phyloP scores from a whole-genome alignment of 2,329 filamentous ascomycete genomes.

The Fusarium secorum region DNA sequence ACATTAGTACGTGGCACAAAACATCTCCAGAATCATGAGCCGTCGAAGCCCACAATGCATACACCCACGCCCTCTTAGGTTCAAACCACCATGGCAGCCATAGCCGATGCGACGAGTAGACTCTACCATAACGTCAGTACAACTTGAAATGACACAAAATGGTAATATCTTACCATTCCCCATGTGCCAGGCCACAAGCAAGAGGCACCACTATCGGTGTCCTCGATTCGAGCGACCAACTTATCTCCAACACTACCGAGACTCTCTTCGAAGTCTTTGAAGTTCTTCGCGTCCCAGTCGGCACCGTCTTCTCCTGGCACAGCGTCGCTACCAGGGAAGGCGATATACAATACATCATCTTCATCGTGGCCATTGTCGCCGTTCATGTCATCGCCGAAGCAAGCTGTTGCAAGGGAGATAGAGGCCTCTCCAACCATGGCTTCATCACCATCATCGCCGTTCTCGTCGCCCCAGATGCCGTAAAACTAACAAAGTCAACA shows the following conservation, averaged over 20 bases:
- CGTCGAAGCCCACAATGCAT: neutral
- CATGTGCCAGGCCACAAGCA: slow-evolving; percentile 10
- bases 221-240: slow-evolving; percentile 53
- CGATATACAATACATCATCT: slow-evolving; percentile 69
- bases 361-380: slow-evolving; percentile 64
- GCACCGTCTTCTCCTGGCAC: slow-evolving; percentile 63
- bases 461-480: slow-evolving; percentile 68
- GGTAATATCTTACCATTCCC: neutral
- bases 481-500: slow-evolving; percentile 53
- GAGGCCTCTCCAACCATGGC: slow-evolving; percentile 64
- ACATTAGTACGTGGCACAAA: neutral
- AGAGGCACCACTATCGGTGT: slow-evolving; percentile 12
- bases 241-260: slow-evolving; percentile 59
- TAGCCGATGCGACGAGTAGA: slow-evolving; percentile 31
- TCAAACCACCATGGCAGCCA: slow-evolving; percentile 39
- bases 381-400: slow-evolving; percentile 61
- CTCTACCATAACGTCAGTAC: slow-evolving; percentile 30
- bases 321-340: slow-evolving; percentile 64
- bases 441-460: slow-evolving; percentile 59
- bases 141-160: neutral
- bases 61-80: slow-evolving; percentile 38
- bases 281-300: slow-evolving; percentile 61
- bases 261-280: slow-evolving; percentile 61
- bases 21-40: neutral
- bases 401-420: slow-evolving; percentile 64